Evolutionary conservation across 2,329 filamentous ascomycete species (phyloP).

Genomic region (Penicillium rolfsii): DNA sequence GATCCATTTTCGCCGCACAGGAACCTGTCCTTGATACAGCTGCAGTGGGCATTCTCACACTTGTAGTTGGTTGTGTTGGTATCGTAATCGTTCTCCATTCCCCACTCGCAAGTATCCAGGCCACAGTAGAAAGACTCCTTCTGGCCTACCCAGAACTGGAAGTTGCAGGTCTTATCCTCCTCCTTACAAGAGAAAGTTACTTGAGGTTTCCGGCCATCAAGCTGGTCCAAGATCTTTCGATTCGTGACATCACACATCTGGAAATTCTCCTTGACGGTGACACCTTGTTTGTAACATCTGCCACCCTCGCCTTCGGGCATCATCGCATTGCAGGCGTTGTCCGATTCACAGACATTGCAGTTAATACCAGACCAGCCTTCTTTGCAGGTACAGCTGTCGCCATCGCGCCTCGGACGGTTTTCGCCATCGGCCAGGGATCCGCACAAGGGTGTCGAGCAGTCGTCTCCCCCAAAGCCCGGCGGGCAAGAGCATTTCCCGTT

Average conservation of each 20-base stretch:
- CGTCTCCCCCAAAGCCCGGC: conserved; percentile 88
- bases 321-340: conserved; percentile 82
- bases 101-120: conserved; percentile 77
- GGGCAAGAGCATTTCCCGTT: conserved; percentile 94
- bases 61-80: conserved; percentile 83
- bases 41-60: conserved; percentile 82
- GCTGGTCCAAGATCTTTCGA: conserved; percentile 82
- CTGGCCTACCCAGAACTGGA: conserved; percentile 97
- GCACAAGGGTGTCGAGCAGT: conserved; percentile 90
- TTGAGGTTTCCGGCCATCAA: conserved; percentile 83
- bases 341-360: conserved; percentile 88
- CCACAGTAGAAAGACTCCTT: conserved; percentile 96
- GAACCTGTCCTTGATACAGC: conserved; percentile 88
- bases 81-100: conserved; percentile 66
- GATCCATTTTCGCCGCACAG: conserved; percentile 90
- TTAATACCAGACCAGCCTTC: conserved; percentile 97
- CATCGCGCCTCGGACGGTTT: conserved; percentile 74
- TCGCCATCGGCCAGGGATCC: conserved; percentile 81
- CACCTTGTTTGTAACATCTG: conserved; percentile 87
- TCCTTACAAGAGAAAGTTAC: conserved; percentile 91
- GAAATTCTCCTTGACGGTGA: conserved; percentile 91
- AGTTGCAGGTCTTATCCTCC: conserved; percentile 78
- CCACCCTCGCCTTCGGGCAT: conserved; percentile 82
- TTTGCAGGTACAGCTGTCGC: conserved; percentile 77
- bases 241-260: conserved; percentile 99